Base-by-base conservation (phyloP, 495 filamentous ascomycete genomes). In the Xylaria curta region DNA sequence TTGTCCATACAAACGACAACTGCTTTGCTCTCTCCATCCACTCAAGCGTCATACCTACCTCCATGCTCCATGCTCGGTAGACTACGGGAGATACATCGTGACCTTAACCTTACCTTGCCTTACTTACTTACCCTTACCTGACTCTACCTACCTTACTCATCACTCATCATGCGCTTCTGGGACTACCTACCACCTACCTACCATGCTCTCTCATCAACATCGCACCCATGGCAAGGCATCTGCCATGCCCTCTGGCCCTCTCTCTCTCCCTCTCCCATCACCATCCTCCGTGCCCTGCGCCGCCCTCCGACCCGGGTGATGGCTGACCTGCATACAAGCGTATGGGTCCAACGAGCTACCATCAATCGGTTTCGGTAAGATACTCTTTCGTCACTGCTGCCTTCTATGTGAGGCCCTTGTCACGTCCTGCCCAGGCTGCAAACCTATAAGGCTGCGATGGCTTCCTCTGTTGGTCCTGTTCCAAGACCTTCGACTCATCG, bases 391-490 rank as follows among this genome's bases (percentile, higher is more conserved):
- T 75, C 76, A 74, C 71, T 78, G 75, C 44, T 78, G 75, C 74
- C 72, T 78, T 77, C 71, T 68, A 61, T 72, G 21, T 60, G 26
- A 71, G 69, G 61, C 53, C 61, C 69, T 68, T 70, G 69, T 75
- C 69, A 21, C 54, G 73, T 74, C 76, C 75, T 56, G 67, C 47
- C 74, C 71, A 78, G 77, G 77, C 77, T 79, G 71, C 77, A 72
- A 74, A 68, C 68, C 79, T 81, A 79, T 81, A 81, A 81, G 79
- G 79, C 79, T 79, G 72, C 78, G 78, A 79, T 79, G 74, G 73
- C 76, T 73, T 75, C 77, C 72, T 74, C 62, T 74, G 75, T 67
- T 74, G 61, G 68, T 9, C 68, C 72, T 72, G 74, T 72, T 71
- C 40, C 59, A 74, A 71, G 75, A 66, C 76, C 75, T 73, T 77